Evolutionary conservation across 2,329 filamentous ascomycete genomes (phyloP), one percentile per base, ranked within the genome.

Genomic region (Apiospora kogelbergensis): DNA sequence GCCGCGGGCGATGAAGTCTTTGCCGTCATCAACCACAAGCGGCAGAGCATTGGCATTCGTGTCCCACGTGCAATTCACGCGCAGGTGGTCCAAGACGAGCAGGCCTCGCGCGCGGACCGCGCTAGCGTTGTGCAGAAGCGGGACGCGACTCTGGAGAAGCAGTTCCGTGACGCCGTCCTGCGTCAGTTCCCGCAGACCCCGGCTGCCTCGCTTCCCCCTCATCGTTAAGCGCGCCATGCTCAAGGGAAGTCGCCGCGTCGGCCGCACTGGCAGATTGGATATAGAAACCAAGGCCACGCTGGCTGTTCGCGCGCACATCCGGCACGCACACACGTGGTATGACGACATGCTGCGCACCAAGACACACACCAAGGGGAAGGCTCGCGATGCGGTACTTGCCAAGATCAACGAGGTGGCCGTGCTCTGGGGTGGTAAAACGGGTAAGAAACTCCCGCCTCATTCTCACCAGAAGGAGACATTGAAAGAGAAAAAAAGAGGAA

Each of bases 291-390:
- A 81, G 71, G 84, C 81, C 5, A 72, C 75, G 63, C 78, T 86
- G 30, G 86, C 84, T 2, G 84, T 87, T 15, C 75, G 80, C 26
- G 85, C 86, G 3, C 83, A 87, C 70, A 79, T 85, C 5, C 79
- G 86, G 7, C 85, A 88, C 72, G 71, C 68, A 3, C 80, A 85
- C 60, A 87, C 85, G 0, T 72, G 77, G 1, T 88, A 88, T 68
- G 84, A 87, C 17, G 57, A 66, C 44, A 70, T 84, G 53, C 70
- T 85, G 68, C 24, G 45, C 9, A 20, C 17, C 11, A 26, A 33
- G 24, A 40, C 13, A n/a, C 70, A 69, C 1, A 17, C 67, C 1
- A 15, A 30, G 1, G 66, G 53, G 2, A 3, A 65, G 2, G 73
- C 71, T 2, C 60, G 73, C 42, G 4, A 20, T 6, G 17, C 30